Evolutionary conservation across 176 grass and related monocot species (phyloP).

Genomic region (Thalia dealbata): DNA sequence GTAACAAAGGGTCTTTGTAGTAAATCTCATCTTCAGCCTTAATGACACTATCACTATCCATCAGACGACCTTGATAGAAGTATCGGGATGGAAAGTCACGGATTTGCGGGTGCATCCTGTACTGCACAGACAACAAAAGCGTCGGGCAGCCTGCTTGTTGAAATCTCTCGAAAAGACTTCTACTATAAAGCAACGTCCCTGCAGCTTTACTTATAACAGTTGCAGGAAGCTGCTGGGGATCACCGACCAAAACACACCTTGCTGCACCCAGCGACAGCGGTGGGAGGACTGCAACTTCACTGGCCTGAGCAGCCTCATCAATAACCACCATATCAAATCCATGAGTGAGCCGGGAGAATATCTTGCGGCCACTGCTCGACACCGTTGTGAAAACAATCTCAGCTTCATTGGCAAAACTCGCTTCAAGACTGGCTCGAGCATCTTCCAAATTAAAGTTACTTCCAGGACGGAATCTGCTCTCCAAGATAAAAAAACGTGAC

Average conservation of each 20-base stretch:
- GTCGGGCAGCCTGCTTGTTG: conserved; percentile 94
- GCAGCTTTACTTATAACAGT: conserved; percentile 99
- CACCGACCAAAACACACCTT: conserved; percentile 94
- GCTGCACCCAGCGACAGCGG: conserved; percentile 86
- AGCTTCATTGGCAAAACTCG: conserved; percentile 96
- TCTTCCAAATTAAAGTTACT: conserved; percentile 93
- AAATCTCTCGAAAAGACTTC: conserved; percentile 98
- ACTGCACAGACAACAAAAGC: conserved; percentile 89
- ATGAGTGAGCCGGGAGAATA: conserved; percentile 95
- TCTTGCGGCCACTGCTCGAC: conserved; percentile 84
- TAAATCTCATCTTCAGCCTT: conserved; percentile 70
- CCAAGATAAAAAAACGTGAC: conserved; percentile 78
- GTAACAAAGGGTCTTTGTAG: conserved; percentile 65
- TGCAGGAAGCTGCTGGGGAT: conserved; percentile 96
- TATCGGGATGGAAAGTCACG: conserved; percentile 96
- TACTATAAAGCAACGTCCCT: conserved; percentile 89
- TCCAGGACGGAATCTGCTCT: conserved; percentile 69
- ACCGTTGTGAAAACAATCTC: conserved; percentile 99
- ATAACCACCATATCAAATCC: conserved; percentile 99
- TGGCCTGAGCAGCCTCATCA: conserved; percentile 97
- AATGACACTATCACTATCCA: conserved; percentile 76
- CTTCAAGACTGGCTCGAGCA: conserved; percentile 83
- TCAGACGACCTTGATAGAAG: conserved; percentile 87
- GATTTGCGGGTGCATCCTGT: conserved; percentile 98
- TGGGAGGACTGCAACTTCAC: conserved; percentile 90